Conservation (phyloP, 208 protist species). For the Naegleria lovaniensis region DNA sequence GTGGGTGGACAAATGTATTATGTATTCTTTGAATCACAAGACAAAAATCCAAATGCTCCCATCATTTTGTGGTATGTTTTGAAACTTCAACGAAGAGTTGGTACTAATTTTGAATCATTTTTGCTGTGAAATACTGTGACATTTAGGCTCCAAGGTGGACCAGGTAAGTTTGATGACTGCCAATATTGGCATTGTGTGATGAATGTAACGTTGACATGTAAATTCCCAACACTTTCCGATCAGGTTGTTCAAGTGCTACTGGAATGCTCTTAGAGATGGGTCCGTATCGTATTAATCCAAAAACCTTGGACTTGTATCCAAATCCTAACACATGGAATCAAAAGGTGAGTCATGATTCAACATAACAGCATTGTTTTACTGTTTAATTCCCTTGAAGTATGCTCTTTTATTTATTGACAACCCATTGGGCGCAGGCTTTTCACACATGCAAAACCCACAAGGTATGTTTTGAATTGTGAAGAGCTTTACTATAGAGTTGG, state of each 20-base stretch:
- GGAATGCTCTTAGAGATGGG: background rate
- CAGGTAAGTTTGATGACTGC: too few relatives aligned
- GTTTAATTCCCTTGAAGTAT: too few relatives aligned
- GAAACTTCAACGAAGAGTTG: too few relatives aligned
- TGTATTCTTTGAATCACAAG: background rate
- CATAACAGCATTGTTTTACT: too few relatives aligned
- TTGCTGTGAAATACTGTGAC: too few relatives aligned
- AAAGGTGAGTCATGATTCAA: too few relatives aligned
- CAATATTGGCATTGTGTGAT: too few relatives aligned
- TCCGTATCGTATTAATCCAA: background rate
- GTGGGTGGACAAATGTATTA: background rate
- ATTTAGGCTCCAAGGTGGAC: background rate
- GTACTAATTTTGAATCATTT: too few relatives aligned
- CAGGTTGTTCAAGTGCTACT: background rate
- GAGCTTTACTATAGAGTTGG: too few relatives aligned
- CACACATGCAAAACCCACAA: conserved; percentile 45
- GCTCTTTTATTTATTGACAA: conserved; percentile 78
- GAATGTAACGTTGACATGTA: too few relatives aligned
- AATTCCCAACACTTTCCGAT: too few relatives aligned
- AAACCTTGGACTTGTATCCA: background rate
- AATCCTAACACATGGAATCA: background rate
- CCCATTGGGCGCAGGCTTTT: conserved; percentile 74
- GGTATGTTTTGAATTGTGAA: too few relatives aligned
- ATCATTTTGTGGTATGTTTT: conserved; percentile 1
- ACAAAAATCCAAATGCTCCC: background rate